These are phyloP conservation scores for Citrus sp. DNA, from an alignment of 345 rosid genomes.

Conservation along the genomic window DNA sequence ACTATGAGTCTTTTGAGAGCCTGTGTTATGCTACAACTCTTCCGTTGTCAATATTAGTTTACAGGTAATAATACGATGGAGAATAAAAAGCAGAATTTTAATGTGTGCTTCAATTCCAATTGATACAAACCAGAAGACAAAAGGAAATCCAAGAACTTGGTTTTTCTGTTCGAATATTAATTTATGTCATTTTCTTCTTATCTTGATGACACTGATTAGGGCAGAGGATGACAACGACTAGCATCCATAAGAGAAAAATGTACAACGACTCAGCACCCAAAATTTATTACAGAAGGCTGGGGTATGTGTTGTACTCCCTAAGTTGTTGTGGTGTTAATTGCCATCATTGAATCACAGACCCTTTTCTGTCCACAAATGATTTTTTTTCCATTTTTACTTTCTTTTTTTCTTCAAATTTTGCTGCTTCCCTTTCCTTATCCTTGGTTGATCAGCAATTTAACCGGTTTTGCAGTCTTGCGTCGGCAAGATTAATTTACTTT, in stretches of 20 bases:
- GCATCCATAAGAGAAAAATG: slow-evolving; percentile 1
- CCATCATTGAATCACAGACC: background rate
- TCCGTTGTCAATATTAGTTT: too few relatives aligned
- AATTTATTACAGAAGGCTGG: slow-evolving; percentile 10
- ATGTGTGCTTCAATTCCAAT: background rate
- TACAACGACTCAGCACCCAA: slow-evolving; percentile 3
- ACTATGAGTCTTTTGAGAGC: too few relatives aligned
- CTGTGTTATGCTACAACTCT: too few relatives aligned
- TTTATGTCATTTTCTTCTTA: background rate
- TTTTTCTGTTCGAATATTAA: background rate
- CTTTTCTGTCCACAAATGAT: background rate
- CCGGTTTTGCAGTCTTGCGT: background rate
- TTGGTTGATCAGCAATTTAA: background rate
- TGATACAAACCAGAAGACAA: too few relatives aligned
- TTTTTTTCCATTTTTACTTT: background rate
- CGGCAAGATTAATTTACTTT: background rate
- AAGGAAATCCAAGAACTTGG: background rate
- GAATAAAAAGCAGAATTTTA: background rate
- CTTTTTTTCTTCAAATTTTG: background rate
- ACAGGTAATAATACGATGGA: too few relatives aligned
- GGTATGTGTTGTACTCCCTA: background rate
- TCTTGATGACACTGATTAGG: background rate
- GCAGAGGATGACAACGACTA: background rate
- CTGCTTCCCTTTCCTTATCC: background rate
- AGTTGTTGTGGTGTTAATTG: background rate